Conservation (phyloP, 352 stramenopile species). For the Pythium dissimile region DNA sequence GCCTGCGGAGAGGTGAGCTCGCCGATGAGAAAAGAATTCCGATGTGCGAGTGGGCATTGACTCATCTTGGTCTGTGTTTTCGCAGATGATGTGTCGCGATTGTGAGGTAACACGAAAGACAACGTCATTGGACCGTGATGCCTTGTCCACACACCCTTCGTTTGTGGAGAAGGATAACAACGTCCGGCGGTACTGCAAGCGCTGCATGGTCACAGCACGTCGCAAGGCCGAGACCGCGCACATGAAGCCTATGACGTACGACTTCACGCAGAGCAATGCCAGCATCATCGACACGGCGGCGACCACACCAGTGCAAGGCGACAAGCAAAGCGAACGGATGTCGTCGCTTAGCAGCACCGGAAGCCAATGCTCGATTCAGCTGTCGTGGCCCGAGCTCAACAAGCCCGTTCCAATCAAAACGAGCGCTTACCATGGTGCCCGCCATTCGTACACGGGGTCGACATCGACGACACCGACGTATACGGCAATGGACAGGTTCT, state of each 20-base stretch:
- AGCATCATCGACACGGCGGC: constrained; percentile 27
- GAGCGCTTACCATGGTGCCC: not conserved
- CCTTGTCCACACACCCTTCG: constrained; percentile 29
- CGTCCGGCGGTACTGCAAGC: constrained; percentile 52
- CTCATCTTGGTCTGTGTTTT: not conserved
- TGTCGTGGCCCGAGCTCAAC: constrained; percentile 19
- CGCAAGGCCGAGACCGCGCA: constrained; percentile 35
- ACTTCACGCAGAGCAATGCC: constrained; percentile 26
- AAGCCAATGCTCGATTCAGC: constrained; percentile 28
- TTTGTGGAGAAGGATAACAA: constrained; percentile 33
- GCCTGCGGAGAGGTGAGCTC: constrained; percentile 51
- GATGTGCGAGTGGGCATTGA: not conserved
- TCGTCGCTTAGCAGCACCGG: constrained; percentile 46
- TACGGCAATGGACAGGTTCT: constrained; percentile 18
- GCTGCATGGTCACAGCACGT: constrained; percentile 44
- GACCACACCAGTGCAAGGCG: constrained; percentile 21
- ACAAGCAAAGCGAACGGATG: constrained; percentile 37
- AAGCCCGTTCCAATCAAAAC: not conserved
- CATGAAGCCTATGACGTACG: constrained; percentile 28
- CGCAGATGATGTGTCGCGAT: constrained; percentile 64
- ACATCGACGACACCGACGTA: constrained; percentile 9
- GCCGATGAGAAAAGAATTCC: not conserved
- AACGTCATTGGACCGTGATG: constrained; percentile 44
- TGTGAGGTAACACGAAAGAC: constrained; percentile 53
- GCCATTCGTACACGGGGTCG: constrained; percentile 11